Evolutionary conservation across 1,284 basidiomycete genomes (phyloP).

Genomic region (Cutaneotrichosporon dermatis): DNA sequence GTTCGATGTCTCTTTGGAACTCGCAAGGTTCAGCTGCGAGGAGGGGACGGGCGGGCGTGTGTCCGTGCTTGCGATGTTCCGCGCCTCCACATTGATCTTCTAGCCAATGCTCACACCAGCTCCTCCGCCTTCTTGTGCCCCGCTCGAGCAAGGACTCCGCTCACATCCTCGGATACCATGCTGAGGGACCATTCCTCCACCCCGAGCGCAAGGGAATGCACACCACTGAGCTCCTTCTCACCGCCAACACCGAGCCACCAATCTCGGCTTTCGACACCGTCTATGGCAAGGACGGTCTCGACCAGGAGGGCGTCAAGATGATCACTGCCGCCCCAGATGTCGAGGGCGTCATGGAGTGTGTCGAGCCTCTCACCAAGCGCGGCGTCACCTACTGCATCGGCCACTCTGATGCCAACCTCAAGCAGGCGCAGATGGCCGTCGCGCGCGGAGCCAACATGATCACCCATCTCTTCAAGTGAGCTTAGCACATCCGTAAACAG

Average conservation of each 20-base stretch:
- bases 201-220: conserved; percentile 72
- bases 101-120: conserved; percentile 23
- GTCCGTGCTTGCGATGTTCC: no score
- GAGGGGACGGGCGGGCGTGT: no score
- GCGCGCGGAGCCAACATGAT: conserved; percentile 63
- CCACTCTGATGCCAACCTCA: conserved; percentile 57
- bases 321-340: conserved; percentile 85
- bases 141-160: conserved; percentile 47
- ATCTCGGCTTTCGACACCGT: conserved; percentile 61
- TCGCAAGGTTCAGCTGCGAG: no score
- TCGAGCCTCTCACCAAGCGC: conserved; percentile 59
- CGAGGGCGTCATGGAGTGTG: conserved; percentile 67
- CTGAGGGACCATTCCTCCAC: conserved; percentile 77
- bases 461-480: conserved; percentile 83
- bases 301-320: conserved; percentile 63
- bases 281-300: conserved; percentile 58
- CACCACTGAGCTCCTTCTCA: conserved; percentile 62
- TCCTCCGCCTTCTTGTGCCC: conserved; percentile 52
- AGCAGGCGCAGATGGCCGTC: conserved; percentile 36
- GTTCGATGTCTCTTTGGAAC: no score
- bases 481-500: neutral
- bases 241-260: conserved; percentile 49
- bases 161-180: conserved; percentile 77
- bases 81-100: no score
- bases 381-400: conserved; percentile 79